Evolutionary conservation across 1,139 yeast genomes (phyloP).

Genomic region (Blastobotrys serpentis): DNA sequence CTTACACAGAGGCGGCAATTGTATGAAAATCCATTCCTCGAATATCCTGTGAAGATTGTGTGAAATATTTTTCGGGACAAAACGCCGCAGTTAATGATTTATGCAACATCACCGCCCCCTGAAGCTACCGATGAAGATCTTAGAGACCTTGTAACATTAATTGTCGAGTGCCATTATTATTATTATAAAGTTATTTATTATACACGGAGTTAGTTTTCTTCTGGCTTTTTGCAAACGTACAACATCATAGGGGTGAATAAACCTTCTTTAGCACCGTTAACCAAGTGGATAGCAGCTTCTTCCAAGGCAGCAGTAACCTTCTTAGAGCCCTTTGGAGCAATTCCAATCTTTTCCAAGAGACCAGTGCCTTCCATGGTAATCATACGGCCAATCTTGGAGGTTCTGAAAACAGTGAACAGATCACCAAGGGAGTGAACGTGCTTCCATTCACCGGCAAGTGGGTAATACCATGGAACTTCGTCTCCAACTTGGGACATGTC

Average conservation of each 20-base stretch:
- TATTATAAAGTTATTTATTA: neutral
- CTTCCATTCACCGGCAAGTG: constrained; percentile 90
- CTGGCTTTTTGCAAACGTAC: constrained; percentile 80
- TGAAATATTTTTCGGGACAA: too few species aligned
- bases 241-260: constrained; percentile 97
- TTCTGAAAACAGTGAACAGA: constrained; percentile 81
- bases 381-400: constrained; percentile 81
- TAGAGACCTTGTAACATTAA: too few species aligned
- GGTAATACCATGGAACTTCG: constrained; percentile 96
- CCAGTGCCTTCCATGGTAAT: constrained; percentile 81
- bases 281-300: constrained; percentile 95
- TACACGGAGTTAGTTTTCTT: constrained; percentile 15
- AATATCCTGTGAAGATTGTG: too few species aligned
- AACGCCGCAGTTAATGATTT: too few species aligned
- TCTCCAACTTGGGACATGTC: constrained; percentile 85
- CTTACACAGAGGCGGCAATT: constrained; percentile 30
- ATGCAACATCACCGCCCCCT: too few species aligned
- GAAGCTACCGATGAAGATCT: too few species aligned
- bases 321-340: constrained; percentile 92
- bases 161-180: too few species aligned
- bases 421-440: constrained; percentile 79
- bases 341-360: constrained; percentile 72
- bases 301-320: constrained; percentile 91
- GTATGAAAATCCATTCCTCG: constrained; percentile 31
- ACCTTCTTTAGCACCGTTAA: constrained; percentile 85